Conservation (phyloP, 148 eudicot genomes). For the Tetragonia tetragonoides region DNA sequence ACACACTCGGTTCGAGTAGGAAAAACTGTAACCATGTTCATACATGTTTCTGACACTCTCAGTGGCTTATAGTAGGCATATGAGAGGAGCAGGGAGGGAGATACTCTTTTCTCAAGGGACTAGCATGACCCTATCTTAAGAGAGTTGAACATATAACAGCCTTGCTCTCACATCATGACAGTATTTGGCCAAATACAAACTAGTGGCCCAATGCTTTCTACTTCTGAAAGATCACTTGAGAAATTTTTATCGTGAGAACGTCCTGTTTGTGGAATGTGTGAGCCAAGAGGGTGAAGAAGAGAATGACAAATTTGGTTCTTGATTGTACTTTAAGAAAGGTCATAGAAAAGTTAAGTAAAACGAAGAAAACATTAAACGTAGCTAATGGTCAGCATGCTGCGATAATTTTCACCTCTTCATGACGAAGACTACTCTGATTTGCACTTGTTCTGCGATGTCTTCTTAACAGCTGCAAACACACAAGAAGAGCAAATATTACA, state of each 20-base stretch:
- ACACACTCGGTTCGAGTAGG: neutral
- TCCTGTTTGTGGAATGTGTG: neutral
- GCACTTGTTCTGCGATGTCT: conserved; percentile 76
- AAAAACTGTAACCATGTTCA: neutral
- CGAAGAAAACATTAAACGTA: neutral
- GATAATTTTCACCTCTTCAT: conserved; percentile 54
- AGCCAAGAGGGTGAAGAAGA: conserved; percentile 1
- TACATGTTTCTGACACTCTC: neutral
- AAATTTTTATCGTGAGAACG: too few species aligned
- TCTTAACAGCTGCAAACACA: conserved; percentile 59
- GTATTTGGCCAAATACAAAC: neutral
- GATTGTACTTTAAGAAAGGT: neutral
- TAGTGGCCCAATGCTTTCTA: neutral
- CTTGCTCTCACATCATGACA: neutral
- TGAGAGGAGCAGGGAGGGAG: too few species aligned
- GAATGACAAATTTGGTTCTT: too few species aligned
- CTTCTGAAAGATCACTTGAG: too few species aligned
- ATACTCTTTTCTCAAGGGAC: neutral
- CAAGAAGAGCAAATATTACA: conserved; percentile 16
- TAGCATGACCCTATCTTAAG: neutral
- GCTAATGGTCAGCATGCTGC: neutral
- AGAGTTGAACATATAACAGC: neutral
- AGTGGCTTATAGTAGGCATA: neutral
- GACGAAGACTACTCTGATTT: conserved; percentile 54
- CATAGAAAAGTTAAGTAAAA: neutral